Percentiles rank a stretch among this genome's conserved stretches.
Conservation (phyloP, 2,329 filamentous ascomycete genomes). For the Aspergillus brasiliensis region DNA sequence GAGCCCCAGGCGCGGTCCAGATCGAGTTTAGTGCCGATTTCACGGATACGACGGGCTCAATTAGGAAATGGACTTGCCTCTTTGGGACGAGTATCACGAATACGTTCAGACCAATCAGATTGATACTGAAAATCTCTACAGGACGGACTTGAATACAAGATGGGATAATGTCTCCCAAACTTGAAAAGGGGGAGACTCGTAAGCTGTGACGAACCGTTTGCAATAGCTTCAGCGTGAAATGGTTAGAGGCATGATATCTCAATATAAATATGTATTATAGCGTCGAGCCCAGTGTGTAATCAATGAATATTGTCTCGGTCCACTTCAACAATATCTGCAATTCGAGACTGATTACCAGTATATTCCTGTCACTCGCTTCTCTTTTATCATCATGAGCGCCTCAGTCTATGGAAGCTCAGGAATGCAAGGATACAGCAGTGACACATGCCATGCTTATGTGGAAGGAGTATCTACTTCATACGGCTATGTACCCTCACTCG, state of each 20-base stretch:
- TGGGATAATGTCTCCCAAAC: not conserved
- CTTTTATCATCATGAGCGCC: not conserved
- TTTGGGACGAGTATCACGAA: not conserved
- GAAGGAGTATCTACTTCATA: not conserved
- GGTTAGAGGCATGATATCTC: not conserved
- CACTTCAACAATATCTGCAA: too few species aligned
- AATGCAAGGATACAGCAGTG: not conserved
- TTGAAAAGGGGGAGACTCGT: not conserved
- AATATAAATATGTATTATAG: not conserved
- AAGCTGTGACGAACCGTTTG: not conserved
- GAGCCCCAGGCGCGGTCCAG: not conserved
- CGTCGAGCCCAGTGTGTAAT: too few species aligned
- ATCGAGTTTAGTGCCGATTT: not conserved
- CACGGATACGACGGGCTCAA: not conserved
- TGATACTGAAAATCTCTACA: not conserved
- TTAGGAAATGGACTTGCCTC: not conserved
- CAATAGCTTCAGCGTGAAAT: not conserved
- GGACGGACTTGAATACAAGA: not conserved
- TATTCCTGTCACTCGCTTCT: not conserved
- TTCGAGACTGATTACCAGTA: not conserved
- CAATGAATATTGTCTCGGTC: too few species aligned
- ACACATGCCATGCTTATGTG: not conserved
- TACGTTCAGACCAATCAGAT: not conserved
- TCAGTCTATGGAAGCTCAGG: not conserved
- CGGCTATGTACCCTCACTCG: not conserved